phyloP scores from a whole-genome alignment of 2,329 filamentous ascomycete species.

The Cladophialophora carrionii region DNA sequence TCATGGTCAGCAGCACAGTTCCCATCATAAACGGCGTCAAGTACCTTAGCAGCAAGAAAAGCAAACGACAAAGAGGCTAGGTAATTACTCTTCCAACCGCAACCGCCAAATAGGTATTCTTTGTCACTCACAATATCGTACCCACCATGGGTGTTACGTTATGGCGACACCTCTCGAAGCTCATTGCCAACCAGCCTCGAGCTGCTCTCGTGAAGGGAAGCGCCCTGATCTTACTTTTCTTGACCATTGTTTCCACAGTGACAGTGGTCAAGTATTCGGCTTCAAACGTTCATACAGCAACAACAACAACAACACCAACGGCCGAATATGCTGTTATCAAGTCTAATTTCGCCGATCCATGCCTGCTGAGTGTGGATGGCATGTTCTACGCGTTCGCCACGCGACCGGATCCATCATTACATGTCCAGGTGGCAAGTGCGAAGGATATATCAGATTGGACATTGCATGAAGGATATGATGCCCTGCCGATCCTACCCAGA shows the following conservation, averaged over 20 bases:
- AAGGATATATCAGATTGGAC: slow-evolving; percentile 52
- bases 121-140: not conserved
- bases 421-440: slow-evolving; percentile 58
- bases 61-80: not conserved
- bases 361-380: slow-evolving; percentile 53
- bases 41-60: not conserved
- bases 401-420: slow-evolving; percentile 46
- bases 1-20: not conserved
- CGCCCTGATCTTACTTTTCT: slow-evolving; percentile 7
- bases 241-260: not conserved
- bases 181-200: slow-evolving; percentile 7
- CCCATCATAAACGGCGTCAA: not conserved
- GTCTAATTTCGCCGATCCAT: slow-evolving; percentile 60
- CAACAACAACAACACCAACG: slow-evolving; percentile 6
- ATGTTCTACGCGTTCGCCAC: slow-evolving; percentile 61
- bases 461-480: slow-evolving; percentile 54
- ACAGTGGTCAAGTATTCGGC: slow-evolving; percentile 1
- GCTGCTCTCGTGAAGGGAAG: slow-evolving; percentile 5
- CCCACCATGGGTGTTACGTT: not conserved
- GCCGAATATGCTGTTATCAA: slow-evolving; percentile 37
- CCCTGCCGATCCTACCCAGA: slow-evolving; percentile 53
- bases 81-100: not conserved
- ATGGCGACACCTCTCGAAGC: slow-evolving; percentile 10
- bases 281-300: not conserved
- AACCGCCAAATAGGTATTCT: not conserved